Base-by-base conservation (phyloP, 257 asterid species). In the Solanum gandarillasii region DNA sequence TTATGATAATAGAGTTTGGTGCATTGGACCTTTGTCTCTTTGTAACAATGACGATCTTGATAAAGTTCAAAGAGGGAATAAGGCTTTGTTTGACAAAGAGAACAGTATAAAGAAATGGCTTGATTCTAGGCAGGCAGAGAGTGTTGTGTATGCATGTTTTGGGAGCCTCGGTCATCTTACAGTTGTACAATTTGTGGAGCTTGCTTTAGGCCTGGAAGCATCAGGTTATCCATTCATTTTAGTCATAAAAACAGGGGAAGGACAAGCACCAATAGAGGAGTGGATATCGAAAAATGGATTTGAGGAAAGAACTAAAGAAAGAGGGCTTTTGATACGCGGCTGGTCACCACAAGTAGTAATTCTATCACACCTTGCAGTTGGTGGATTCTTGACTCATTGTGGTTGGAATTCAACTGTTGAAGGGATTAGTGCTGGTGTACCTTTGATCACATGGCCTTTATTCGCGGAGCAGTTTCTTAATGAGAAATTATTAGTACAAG, bases 1-100 rank as follows among this genome's bases (percentile, higher is more conserved):
- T 1, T 76, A 74, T 48, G 68, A 83, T 16, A 38, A 48, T 35
- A 55, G 20, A 39, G 86, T 87, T 16, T 87, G 88, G 86, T 87
- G 88, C 20, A 35, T 87, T 32, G 88, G 88, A 39, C 88, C 88
- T 31, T 20, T 86, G 20, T 86, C 84, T 2, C 48, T 86, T 6
- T 74, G 41, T 48, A 23, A 62, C 41, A 58, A 48, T 12, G 88
- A 52, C 27, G 13, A 21, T 21, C 9, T 20, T 8, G 82, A 74
- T 9, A 74, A 74, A 74, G 9, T n/a, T 35, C 82, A 73, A 18
- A 73, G 34, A 32, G 34, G 34, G 34, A 32, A 32, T 32, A 32
- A 32, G 34, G 34, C 34, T 32, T 32, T 32, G 34, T 32, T 32
- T 32, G 34, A 32, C 34, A 32, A 32, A 32, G 34, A 32, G 34